Evolutionary conservation across 78 protist genomes (phyloP).

Genomic region (Tieghemostelium lacteum): DNA sequence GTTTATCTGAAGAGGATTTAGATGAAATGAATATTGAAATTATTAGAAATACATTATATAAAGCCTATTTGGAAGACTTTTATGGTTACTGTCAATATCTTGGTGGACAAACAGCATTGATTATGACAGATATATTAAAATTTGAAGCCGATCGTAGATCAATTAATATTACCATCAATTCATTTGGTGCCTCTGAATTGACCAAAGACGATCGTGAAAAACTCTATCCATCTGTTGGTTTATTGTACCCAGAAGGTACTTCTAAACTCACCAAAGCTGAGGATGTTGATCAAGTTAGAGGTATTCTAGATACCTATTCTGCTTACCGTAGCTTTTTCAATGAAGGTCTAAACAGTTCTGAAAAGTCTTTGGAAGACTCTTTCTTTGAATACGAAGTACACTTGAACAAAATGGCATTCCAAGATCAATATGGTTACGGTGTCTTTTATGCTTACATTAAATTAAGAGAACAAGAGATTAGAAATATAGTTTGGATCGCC

Average conservation of each 20-base stretch:
- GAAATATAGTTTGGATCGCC: constrained; percentile 98
- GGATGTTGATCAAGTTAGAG: constrained; percentile 90
- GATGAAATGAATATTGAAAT: constrained; percentile 97
- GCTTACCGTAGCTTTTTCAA: constrained; percentile 89
- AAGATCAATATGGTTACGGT: constrained; percentile 95
- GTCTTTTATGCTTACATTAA: constrained; percentile 91
- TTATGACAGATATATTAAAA: constrained; percentile 90
- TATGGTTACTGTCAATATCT: constrained; percentile 85
- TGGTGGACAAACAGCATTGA: constrained; percentile 92
- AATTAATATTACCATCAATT: constrained; percentile 96
- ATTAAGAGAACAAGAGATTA: constrained; percentile 97
- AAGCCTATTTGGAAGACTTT: constrained; percentile 98
- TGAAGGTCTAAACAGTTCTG: constrained; percentile 53
- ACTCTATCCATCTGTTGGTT: constrained; percentile 91
- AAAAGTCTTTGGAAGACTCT: constrained; percentile 92
- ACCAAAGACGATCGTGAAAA: constrained; percentile 88
- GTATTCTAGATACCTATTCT: constrained; percentile 77
- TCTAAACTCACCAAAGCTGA: constrained; percentile 84
- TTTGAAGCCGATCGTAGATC: constrained; percentile 99
- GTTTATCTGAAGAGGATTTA: constrained; percentile 89
- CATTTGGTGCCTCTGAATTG: constrained; percentile 91
- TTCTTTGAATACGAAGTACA: constrained; percentile 92
- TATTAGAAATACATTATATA: constrained; percentile 96
- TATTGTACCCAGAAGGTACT: constrained; percentile 93
- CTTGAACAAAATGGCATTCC: constrained; percentile 88